phyloP scores from a whole-genome alignment of 176 grass and related monocot species.

The Melocanna baccifera region DNA sequence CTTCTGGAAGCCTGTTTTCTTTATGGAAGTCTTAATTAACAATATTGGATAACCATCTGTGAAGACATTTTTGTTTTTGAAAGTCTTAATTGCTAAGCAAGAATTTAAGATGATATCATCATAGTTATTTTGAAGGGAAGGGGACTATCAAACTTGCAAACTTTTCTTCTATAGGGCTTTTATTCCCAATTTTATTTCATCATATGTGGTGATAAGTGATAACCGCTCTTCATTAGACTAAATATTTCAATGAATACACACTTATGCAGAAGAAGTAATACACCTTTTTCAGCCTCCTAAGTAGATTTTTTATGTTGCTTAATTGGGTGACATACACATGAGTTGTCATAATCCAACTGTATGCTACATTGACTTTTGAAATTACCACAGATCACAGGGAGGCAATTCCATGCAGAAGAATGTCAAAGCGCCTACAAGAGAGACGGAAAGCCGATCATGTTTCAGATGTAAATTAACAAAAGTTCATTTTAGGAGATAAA shows the following conservation, averaged over 20 bases:
- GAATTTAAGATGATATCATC: background rate
- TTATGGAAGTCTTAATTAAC: background rate
- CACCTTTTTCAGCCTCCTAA: background rate
- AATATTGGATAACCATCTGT: background rate
- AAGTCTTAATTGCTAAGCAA: background rate
- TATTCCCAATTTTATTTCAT: background rate
- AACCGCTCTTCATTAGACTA: background rate
- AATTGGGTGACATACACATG: background rate
- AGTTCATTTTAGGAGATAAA: background rate
- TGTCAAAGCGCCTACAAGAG: constrained; percentile 50
- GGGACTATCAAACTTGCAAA: background rate
- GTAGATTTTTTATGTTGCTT: background rate
- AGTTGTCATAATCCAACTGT: background rate
- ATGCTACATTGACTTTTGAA: background rate
- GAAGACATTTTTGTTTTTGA: background rate
- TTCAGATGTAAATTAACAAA: constrained; percentile 32
- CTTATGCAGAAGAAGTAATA: background rate
- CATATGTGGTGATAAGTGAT: background rate
- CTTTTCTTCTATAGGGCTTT: background rate
- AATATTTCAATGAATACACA: background rate
- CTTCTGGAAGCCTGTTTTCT: background rate
- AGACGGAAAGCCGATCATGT: constrained; percentile 32
- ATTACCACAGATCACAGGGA: constrained; percentile 29
- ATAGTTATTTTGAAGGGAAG: background rate
- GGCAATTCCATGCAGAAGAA: constrained; percentile 36